Evolutionary conservation across 1,284 basidiomycete species (phyloP).

Genomic region (Tranzscheliella williamsii): DNA sequence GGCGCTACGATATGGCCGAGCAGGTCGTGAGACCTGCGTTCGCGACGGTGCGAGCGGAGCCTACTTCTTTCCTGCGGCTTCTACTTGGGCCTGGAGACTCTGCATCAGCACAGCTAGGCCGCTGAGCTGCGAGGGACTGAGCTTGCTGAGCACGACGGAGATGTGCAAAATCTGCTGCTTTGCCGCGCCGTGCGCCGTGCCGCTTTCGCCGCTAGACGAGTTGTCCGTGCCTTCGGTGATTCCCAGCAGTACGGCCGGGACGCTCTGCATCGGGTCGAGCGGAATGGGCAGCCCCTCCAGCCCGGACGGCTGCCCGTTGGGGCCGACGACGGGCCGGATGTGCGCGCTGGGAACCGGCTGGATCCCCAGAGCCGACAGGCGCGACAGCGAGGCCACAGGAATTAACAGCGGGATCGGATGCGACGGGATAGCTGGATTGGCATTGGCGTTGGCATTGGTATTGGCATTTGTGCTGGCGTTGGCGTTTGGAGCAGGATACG

Average conservation of each 20-base stretch:
- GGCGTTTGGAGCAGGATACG: not conserved
- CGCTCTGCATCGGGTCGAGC: conserved; percentile 44
- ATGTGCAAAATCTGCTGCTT: conserved; percentile 54
- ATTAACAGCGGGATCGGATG: conserved; percentile 56
- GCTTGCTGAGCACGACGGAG: conserved; percentile 52
- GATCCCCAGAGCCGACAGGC: conserved; percentile 52
- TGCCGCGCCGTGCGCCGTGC: not conserved
- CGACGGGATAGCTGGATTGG: conserved; percentile 43
- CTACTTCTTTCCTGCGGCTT: conserved; percentile 24
- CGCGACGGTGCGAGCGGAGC: not conserved
- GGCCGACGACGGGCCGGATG: conserved; percentile 40
- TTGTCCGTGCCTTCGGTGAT: conserved; percentile 47
- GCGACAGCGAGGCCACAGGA: conserved; percentile 48
- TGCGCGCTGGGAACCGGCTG: conserved; percentile 50
- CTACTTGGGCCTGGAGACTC: conserved; percentile 46
- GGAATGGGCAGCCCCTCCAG: conserved; percentile 42
- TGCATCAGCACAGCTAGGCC: conserved; percentile 56
- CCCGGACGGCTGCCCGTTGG: conserved; percentile 25
- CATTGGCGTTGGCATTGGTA: too few relatives aligned
- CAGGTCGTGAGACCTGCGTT: too few relatives aligned
- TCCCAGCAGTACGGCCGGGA: conserved; percentile 54
- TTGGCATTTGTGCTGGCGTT: not conserved
- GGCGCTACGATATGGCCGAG: too few relatives aligned
- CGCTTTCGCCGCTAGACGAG: conserved; percentile 3
- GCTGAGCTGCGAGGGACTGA: conserved; percentile 52